A percentile compares a stretch with the other conserved stretches of the same genome.
Conservation (phyloP, 2,329 filamentous ascomycete genomes). For the Verticillium klebahnii region DNA sequence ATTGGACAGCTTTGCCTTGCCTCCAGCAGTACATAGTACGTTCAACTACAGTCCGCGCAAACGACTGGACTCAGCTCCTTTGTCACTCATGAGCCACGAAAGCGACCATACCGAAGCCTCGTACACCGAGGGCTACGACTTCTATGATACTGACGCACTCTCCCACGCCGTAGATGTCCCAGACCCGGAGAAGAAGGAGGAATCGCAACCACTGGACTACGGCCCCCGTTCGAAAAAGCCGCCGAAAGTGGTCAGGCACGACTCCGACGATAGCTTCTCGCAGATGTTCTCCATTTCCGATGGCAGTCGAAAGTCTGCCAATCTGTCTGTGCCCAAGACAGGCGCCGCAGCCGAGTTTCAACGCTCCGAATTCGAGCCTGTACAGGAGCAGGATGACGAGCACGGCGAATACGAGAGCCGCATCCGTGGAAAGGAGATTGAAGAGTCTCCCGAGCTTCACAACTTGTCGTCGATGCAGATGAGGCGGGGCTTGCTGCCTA, state of each 20-base stretch:
- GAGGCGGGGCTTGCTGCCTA: background rate
- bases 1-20: constrained; percentile 44
- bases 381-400: constrained; percentile 18
- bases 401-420: constrained; percentile 39
- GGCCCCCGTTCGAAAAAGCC: constrained; percentile 25
- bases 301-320: constrained; percentile 34
- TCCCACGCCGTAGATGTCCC: constrained; percentile 50
- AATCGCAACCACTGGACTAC: constrained; percentile 28
- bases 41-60: constrained; percentile 31
- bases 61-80: constrained; percentile 44
- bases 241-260: constrained; percentile 35
- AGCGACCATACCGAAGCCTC: constrained; percentile 43
- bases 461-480: constrained; percentile 1
- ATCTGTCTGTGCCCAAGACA: constrained; percentile 30
- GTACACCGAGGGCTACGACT: constrained; percentile 60
- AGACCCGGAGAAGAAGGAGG: constrained; percentile 22
- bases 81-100: constrained; percentile 47
- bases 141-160: constrained; percentile 56
- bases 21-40: constrained; percentile 37
- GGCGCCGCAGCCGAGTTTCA: constrained; percentile 5
- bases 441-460: constrained; percentile 12
- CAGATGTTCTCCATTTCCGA: constrained; percentile 57
- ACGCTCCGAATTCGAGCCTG: constrained; percentile 8
- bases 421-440: constrained; percentile 36
- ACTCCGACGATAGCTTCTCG: constrained; percentile 54